phyloP scores from a whole-genome alignment of 1,284 basidiomycete species.

The Cutaneotrichosporon mucoides region DNA sequence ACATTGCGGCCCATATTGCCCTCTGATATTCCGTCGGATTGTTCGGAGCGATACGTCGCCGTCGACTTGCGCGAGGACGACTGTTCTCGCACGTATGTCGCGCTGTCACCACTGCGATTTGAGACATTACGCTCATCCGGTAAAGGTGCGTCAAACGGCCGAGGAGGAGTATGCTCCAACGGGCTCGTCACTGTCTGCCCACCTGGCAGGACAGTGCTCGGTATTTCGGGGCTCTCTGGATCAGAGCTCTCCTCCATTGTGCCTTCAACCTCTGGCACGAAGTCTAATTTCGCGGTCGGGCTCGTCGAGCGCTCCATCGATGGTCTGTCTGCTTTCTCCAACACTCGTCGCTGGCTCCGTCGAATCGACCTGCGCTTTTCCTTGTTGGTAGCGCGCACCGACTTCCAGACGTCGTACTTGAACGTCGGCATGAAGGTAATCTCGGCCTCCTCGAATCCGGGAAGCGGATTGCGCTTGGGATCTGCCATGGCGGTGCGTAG shows the following conservation, averaged over 20 bases:
- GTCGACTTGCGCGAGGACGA: background rate
- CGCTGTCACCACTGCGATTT: too few relatives aligned
- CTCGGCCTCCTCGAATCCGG: slow-evolving; percentile 52
- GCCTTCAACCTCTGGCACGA: slow-evolving; percentile 15
- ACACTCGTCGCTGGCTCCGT: slow-evolving; percentile 14
- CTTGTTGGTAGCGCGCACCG: slow-evolving; percentile 46
- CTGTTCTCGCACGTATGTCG: too few relatives aligned
- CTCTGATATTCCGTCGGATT: background rate
- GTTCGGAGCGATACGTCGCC: background rate
- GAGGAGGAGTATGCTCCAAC: too few relatives aligned
- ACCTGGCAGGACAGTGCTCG: background rate
- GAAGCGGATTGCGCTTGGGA: slow-evolving; percentile 35
- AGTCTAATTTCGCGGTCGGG: slow-evolving; percentile 1
- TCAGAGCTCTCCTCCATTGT: background rate
- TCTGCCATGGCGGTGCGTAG: slow-evolving; percentile 51
- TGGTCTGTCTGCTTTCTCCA: slow-evolving; percentile 14
- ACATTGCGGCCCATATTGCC: too few relatives aligned
- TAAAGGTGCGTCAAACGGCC: too few relatives aligned
- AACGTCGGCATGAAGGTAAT: slow-evolving; percentile 54
- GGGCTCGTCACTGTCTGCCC: too few relatives aligned
- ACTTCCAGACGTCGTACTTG: slow-evolving; percentile 53
- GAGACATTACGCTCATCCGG: too few relatives aligned
- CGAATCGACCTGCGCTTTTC: slow-evolving; percentile 30
- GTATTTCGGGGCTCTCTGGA: slow-evolving; percentile 3
- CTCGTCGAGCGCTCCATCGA: background rate